Conservation (phyloP, 2,329 filamentous ascomycete species). For the Beauveria scarabaeidicola region DNA sequence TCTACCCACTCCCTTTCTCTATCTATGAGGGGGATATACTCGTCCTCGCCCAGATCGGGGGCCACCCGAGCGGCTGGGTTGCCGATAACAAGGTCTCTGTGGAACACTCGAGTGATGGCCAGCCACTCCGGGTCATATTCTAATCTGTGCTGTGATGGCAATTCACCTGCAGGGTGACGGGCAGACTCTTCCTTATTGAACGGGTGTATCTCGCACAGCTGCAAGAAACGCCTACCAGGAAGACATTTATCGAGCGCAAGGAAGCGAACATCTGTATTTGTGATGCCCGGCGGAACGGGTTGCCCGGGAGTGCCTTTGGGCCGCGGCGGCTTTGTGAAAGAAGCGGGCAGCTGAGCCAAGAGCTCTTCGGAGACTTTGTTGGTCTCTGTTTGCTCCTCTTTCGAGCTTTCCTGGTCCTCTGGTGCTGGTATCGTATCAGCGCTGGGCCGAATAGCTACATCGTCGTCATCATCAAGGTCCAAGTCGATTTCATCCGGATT, state of each 20-base stretch:
- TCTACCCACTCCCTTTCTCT: slow-evolving; percentile 72
- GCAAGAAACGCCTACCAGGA: slow-evolving; percentile 70
- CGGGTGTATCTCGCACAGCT: slow-evolving; percentile 59
- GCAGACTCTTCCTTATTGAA: slow-evolving; percentile 26
- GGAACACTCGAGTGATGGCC: slow-evolving; percentile 79
- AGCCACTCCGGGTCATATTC: slow-evolving; percentile 93
- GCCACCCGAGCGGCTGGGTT: slow-evolving; percentile 45
- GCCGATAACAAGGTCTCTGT: slow-evolving; percentile 55
- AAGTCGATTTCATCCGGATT: slow-evolving; percentile 68
- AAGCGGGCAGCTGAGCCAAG: slow-evolving; percentile 66
- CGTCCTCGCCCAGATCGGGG: slow-evolving; percentile 56
- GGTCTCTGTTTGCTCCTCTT: slow-evolving; percentile 11
- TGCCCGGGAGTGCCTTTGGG: slow-evolving; percentile 41
- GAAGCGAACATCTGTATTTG: slow-evolving; percentile 73
- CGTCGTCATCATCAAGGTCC: slow-evolving; percentile 46
- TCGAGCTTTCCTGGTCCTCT: neutral
- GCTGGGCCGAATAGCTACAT: slow-evolving; percentile 15
- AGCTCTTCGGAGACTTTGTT: slow-evolving; percentile 51
- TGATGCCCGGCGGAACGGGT: slow-evolving; percentile 62
- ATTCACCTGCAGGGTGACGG: slow-evolving; percentile 15
- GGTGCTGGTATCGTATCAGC: slow-evolving; percentile 6
- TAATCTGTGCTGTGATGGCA: slow-evolving; percentile 45
- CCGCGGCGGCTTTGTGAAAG: slow-evolving; percentile 47
- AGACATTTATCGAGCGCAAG: slow-evolving; percentile 88
- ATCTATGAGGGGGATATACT: slow-evolving; percentile 61